These are phyloP conservation scores for Peniophora sp. DNA, from an alignment of 1,284 basidiomycete genomes.

Conservation along the genomic window DNA sequence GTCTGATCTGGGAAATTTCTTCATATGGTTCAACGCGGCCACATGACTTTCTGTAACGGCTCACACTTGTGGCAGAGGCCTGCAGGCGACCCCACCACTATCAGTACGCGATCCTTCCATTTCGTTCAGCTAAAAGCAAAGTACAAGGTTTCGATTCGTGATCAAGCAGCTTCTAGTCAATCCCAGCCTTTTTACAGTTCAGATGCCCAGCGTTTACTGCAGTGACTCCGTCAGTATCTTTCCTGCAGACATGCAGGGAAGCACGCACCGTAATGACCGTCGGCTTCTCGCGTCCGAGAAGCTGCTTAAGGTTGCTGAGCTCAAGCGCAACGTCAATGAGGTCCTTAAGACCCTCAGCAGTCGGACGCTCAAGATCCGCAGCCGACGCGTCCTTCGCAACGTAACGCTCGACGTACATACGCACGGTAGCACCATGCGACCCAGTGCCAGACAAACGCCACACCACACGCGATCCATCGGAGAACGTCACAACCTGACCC, in stretches of 20 bases:
- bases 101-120: too few species aligned
- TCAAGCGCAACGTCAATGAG: constrained; percentile 91
- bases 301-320: constrained; percentile 80
- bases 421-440: constrained; percentile 89
- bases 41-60: too few species aligned
- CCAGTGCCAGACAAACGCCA: constrained; percentile 96
- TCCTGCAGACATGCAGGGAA: background rate
- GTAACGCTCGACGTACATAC: constrained; percentile 92
- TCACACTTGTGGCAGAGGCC: too few species aligned
- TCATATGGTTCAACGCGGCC: too few species aligned
- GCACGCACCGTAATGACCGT: constrained; percentile 87
- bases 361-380: constrained; percentile 67
- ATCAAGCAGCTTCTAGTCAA: too few species aligned
- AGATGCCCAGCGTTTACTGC: too few species aligned
- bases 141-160: too few species aligned
- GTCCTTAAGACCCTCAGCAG: constrained; percentile 88
- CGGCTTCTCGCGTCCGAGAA: constrained; percentile 82
- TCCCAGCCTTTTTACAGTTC: too few species aligned
- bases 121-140: too few species aligned
- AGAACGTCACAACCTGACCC: constrained; percentile 89
- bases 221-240: background rate
- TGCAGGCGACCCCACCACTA: too few species aligned
- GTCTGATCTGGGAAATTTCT: too few species aligned
- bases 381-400: constrained; percentile 64
- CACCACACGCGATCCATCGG: constrained; percentile 89